Conservation (phyloP, 305 asterid genomes). For the Fraxinus floribunda region DNA sequence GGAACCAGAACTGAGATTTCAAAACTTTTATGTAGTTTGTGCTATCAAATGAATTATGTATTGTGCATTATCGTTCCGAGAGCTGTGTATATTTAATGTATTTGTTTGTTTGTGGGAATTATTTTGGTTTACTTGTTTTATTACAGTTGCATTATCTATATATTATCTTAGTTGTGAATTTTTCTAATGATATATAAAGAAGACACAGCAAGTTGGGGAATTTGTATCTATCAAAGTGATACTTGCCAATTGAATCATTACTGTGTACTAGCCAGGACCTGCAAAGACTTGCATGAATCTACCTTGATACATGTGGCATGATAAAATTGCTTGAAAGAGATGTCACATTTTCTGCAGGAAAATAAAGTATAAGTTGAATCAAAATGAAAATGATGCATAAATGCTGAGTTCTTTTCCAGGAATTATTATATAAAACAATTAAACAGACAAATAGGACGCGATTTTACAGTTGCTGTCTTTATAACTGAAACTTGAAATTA, state of each 20-base stretch:
- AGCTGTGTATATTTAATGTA: constrained; percentile 17
- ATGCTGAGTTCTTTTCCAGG: neutral
- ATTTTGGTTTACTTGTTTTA: constrained; percentile 1
- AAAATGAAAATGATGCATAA: neutral
- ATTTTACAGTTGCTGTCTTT: neutral
- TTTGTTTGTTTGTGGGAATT: constrained; percentile 3
- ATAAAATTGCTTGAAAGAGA: neutral
- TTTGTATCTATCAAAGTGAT: neutral
- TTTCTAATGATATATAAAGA: neutral
- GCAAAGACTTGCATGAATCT: neutral
- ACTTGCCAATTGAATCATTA: neutral
- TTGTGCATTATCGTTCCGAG: neutral
- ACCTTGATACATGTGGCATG: neutral
- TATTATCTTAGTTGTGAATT: neutral
- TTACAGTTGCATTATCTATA: neutral
- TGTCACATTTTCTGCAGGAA: neutral
- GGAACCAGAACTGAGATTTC: neutral
- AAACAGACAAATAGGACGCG: neutral
- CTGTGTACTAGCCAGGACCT: neutral
- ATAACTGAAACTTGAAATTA: neutral
- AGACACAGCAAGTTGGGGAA: neutral
- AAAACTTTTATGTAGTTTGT: constrained; percentile 1
- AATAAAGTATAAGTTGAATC: neutral
- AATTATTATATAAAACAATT: too few relatives aligned
- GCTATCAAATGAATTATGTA: constrained; percentile 24